Percentiles rank a stretch among this genome's conserved stretches.
These are phyloP conservation scores for Hippophae gyantsensis DNA, from an alignment of 306 rosid genomes.

Conservation along the genomic window DNA sequence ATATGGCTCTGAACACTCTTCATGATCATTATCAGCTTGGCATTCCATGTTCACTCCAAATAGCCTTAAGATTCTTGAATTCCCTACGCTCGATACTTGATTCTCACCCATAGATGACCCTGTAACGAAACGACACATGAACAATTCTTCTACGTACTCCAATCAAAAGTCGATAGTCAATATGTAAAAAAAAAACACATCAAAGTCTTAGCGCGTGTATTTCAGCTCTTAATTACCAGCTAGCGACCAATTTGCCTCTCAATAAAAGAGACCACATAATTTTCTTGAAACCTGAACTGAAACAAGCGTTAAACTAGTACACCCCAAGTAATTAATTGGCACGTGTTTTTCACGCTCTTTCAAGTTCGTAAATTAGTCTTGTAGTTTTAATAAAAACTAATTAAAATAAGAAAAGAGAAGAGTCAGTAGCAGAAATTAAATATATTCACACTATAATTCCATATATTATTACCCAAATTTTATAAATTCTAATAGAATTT, in stretches of 20 bases:
- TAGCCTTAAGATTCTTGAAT: conserved; percentile 67
- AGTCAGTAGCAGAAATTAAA: no score
- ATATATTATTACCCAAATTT: no score
- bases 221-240: conserved; percentile 5
- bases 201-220: not conserved
- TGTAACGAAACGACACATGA: conserved; percentile 30
- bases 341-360: conserved; percentile 37
- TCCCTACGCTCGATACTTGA: conserved; percentile 42
- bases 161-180: not conserved
- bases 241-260: conserved; percentile 1
- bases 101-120: conserved; percentile 28
- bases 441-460: no score
- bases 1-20: conserved; percentile 36
- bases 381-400: not conserved
- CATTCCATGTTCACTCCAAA: conserved; percentile 94
- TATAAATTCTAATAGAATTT: no score
- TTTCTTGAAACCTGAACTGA: not conserved
- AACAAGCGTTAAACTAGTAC: not conserved
- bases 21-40: conserved; percentile 30
- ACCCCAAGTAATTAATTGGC: conserved; percentile 44
- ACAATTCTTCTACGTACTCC: conserved; percentile 6
- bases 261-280: not conserved
- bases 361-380: conserved; percentile 15
- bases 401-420: no score
- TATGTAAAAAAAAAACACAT: not conserved